Evolutionary conservation across 345 rosid genomes (phyloP), one percentile per base, ranked within the genome.

Genomic region (Tarenaya hassleriana): DNA sequence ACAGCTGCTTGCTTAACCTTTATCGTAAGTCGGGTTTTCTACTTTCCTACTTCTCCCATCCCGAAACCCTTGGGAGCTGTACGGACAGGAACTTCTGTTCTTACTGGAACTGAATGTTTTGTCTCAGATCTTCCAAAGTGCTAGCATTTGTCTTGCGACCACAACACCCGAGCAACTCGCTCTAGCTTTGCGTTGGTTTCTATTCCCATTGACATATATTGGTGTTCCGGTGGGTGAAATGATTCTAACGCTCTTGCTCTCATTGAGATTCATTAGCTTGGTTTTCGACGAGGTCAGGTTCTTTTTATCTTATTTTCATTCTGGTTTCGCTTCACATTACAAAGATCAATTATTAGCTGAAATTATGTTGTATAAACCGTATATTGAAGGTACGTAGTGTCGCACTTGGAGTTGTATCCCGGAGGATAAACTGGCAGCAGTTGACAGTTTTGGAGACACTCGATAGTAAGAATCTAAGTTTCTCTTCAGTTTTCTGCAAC

Each of bases 91-190:
- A 24, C 29, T 2, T 24, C n/a, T 24, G 29, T 24, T 24, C 46
- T 5, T 24, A 43, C 32, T 32, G 29, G 20, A 60, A 48, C 41
- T 52, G 32, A 7, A 10, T 12, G 67, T 52, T 74, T 50, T 37
- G 49, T 67, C 41, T 62, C 72, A 90, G 98, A 75, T 91, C 70
- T 78, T 91, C 55, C 96, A 82, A 82, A 82, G 96, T 75, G 90
- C 91, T 9, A 86, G 89, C 56, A 77, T 91, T 47, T 86, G 95
- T 74, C 76, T 91, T 42, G 86, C 95, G 41, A 91, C 98, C 55
- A 91, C 96, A 29, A 78, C 92, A 10, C 98, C 98, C 0, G 96
- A 91, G 74, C 92, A 91, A 64, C 82, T 91, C 55, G 95, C 96
- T 0, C 78, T 76, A 64, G 82, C 92, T 61, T 68, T 91, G 63